Conservation (phyloP, 192 early-diverging fungal genomes). For the Martensiomyces pterosporus region DNA sequence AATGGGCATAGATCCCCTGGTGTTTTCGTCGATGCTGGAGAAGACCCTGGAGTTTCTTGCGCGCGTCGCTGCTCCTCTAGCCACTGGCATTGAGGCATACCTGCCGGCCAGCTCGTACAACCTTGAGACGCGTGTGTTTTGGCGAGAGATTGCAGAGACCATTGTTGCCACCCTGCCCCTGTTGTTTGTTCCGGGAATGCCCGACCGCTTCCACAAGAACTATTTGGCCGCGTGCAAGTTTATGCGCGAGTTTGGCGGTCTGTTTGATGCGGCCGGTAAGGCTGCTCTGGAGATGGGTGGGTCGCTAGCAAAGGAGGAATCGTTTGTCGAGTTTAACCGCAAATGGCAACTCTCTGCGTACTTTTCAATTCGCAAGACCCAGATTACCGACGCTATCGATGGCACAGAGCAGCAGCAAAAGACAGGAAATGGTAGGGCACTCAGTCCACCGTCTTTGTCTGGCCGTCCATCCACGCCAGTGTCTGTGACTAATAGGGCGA, state of each 20-base stretch:
- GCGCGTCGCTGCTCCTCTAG: conserved; percentile 13
- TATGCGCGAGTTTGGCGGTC: conserved; percentile 17
- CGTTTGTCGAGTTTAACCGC: conserved; percentile 30
- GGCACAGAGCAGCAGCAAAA: not conserved
- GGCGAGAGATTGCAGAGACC: conserved; percentile 19
- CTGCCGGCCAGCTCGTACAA: conserved; percentile 6
- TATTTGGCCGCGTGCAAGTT: conserved; percentile 16
- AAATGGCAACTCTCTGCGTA: conserved; percentile 48
- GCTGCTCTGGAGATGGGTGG: not conserved
- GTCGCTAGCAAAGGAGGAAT: conserved; percentile 4
- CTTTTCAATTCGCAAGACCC: conserved; percentile 32
- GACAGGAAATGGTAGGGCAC: not conserved
- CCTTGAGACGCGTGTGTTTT: conserved; percentile 28
- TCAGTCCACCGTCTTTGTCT: not conserved
- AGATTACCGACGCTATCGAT: conserved; percentile 19
- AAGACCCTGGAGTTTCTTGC: conserved; percentile 10
- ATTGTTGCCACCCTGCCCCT: conserved; percentile 21
- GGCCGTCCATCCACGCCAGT: not conserved
- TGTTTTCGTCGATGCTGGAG: conserved; percentile 16
- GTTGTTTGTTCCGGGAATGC: conserved; percentile 45
- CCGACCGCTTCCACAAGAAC: conserved; percentile 36
- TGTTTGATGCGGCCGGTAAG: conserved; percentile 3
- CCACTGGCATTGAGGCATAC: conserved; percentile 3
- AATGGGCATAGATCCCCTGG: conserved; percentile 29
- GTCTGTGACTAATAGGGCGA: not conserved